Evolutionary conservation across 495 filamentous ascomycete genomes (phyloP), one percentile per base, ranked within the genome.

Genomic region (Penicillium daleae): DNA sequence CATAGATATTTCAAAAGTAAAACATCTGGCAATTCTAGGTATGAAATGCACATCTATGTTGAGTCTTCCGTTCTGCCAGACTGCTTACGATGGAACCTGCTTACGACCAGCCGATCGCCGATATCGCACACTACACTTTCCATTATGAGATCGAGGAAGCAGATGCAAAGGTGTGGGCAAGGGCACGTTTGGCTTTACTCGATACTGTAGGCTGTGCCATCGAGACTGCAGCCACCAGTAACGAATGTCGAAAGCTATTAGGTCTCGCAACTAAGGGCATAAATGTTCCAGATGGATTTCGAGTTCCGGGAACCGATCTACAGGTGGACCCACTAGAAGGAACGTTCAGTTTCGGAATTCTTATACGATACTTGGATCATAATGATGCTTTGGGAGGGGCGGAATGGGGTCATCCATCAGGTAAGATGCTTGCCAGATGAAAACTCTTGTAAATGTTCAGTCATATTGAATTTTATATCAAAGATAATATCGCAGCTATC

Each of bases 351-450:
- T n/a, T 83, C 24, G 78, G 80, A 3, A 60, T 71, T 8, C 57
- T 81, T 59, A 78, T 82, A 12, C 70, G 77, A 4, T 81, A 79
- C 59, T 60, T 81, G 22, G 80, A 82, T 53, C 78, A 80, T 42
- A 82, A 82, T 52, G 80, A 82, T 71, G 77, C 75, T 21, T 61
- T 76, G 5, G 63, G 63, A 8, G 79, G 78, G 4, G 71, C 66
- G 26, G 80, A 82, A 61, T 81, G 78, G 77, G 77, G 79, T 13
- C 79, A 82, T 71, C 80, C 78, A 29, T 78, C 76, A 53, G 75
- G 75, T 76, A 66, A 22, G n/a, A 49, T 2, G 12, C 10, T 13
- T 54, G 4, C 31, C 3, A 27, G 4, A 33, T 27, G 0, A 29
- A 21, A 6, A 31, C 13, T 13, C 12, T 8, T 40, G 48, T 40